Evolutionary conservation across 1,284 basidiomycete species (phyloP).

Genomic region (Moniliophthora roreri): DNA sequence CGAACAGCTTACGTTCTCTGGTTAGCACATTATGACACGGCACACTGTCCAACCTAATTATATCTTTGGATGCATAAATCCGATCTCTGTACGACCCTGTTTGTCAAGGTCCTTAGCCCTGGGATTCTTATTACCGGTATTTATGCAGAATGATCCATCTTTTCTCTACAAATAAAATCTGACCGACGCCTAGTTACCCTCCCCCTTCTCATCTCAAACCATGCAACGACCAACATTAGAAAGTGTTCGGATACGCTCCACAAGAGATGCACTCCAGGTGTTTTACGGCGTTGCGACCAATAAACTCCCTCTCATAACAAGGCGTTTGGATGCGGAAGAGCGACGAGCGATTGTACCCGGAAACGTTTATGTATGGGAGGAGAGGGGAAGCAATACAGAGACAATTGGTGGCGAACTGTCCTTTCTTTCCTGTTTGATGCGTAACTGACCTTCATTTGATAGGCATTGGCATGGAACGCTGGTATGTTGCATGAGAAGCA

Average conservation of each 20-base stretch:
- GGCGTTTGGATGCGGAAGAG: conserved; percentile 78
- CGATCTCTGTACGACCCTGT: conserved; percentile 37
- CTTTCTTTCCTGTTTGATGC: no score
- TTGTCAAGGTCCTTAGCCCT: not conserved
- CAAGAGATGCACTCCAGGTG: conserved; percentile 74
- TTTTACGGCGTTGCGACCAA: conserved; percentile 73
- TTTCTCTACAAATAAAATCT: conserved; percentile 22
- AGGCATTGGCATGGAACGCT: conserved; percentile 79
- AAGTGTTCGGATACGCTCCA: conserved; percentile 73
- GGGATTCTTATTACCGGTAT: not conserved
- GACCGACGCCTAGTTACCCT: conserved; percentile 15
- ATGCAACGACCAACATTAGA: conserved; percentile 75
- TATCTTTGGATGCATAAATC: conserved; percentile 37
- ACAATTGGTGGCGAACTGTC: no score
- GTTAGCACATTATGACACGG: conserved; percentile 26
- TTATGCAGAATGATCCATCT: conserved; percentile 13
- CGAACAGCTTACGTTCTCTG: conserved; percentile 30
- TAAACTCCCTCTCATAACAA: conserved; percentile 69
- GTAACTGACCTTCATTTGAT: no score
- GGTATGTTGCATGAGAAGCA: conserved; percentile 41
- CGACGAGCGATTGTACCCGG: conserved; percentile 62
- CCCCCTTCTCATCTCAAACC: conserved; percentile 17
- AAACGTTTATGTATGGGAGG: conserved; percentile 85
- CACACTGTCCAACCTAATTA: conserved; percentile 37
- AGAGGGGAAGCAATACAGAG: conserved; percentile 74